phyloP scores from a whole-genome alignment of 805 yeast species.

The Alloascoidea africana region DNA sequence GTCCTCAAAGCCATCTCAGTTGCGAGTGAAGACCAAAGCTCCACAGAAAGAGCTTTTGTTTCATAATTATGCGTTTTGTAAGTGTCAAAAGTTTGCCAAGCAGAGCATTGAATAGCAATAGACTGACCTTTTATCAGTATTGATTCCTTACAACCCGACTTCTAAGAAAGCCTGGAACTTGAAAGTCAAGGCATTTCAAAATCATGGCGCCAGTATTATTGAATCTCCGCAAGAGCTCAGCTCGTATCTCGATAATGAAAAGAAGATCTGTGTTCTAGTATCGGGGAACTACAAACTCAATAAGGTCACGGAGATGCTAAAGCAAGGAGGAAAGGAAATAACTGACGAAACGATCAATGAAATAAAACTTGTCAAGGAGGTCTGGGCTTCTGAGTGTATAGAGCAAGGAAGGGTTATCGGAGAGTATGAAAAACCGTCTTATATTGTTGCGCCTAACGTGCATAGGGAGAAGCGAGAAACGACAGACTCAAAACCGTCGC shows the following conservation, averaged over 20 bases:
- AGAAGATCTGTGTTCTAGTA: background rate
- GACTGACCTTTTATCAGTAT: too few species aligned
- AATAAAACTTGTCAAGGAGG: conserved; percentile 13
- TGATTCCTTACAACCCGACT: too few species aligned
- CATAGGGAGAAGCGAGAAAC: conserved; percentile 5
- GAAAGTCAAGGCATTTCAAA: too few species aligned
- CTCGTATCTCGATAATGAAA: background rate
- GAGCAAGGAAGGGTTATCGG: conserved; percentile 5
- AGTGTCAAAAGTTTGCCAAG: too few species aligned
- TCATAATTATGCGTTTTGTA: too few species aligned
- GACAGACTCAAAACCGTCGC: background rate
- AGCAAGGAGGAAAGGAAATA: conserved; percentile 13
- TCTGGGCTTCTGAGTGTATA: conserved; percentile 9
- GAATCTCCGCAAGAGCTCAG: background rate
- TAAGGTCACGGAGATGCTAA: conserved; percentile 5
- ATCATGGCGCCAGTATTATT: background rate
- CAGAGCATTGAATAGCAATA: too few species aligned
- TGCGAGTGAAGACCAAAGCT: too few species aligned
- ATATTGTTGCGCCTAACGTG: conserved; percentile 11
- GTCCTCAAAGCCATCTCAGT: too few species aligned
- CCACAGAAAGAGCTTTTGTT: too few species aligned
- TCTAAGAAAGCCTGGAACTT: too few species aligned
- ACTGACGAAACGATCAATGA: conserved; percentile 3
- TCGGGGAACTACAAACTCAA: background rate
- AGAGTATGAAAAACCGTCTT: conserved; percentile 5